Percentiles rank a stretch among this genome's conserved stretches.
Evolutionary conservation across 306 rosid species (phyloP).

Genomic region (Cicer yamashitae): DNA sequence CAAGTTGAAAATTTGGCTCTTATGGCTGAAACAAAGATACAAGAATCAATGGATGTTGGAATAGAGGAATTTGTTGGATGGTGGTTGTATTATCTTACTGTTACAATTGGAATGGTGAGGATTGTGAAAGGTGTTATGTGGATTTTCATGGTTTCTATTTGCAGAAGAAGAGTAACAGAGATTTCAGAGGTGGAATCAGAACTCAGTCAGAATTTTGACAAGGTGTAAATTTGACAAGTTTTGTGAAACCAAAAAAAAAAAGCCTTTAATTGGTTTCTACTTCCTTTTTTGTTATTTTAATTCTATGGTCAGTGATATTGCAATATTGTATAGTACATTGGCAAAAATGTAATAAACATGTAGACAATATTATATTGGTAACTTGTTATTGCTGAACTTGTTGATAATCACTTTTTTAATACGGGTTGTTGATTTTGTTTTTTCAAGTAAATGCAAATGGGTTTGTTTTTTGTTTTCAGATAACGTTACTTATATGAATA

Average conservation of each 20-base stretch:
- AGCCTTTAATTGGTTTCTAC: neutral
- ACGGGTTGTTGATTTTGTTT: neutral
- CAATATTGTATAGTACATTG: slow-evolving; percentile 32
- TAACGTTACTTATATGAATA: too few relatives aligned
- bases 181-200: slow-evolving; percentile 36
- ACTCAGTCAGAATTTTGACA: slow-evolving; percentile 51
- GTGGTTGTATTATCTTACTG: slow-evolving; percentile 82
- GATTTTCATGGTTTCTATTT: slow-evolving; percentile 56
- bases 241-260: neutral
- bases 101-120: slow-evolving; percentile 79
- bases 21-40: slow-evolving; percentile 57
- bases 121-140: slow-evolving; percentile 67
- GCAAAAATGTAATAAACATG: slow-evolving; percentile 30
- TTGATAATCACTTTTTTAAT: slow-evolving; percentile 24
- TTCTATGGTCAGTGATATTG: slow-evolving; percentile 32
- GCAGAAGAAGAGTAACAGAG: slow-evolving; percentile 45
- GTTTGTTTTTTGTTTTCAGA: neutral
- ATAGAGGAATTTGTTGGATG: slow-evolving; percentile 70
- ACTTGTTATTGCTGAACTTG: slow-evolving; percentile 27
- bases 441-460: neutral
- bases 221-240: slow-evolving; percentile 51
- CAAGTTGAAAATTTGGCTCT: slow-evolving; percentile 75
- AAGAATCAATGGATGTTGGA: slow-evolving; percentile 55
- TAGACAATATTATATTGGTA: slow-evolving; percentile 26
- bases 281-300: neutral